Evolutionary conservation across 208 protist genomes (phyloP), one percentile per base, ranked within the genome.

Genomic region (Wallacemonas rigidus): DNA sequence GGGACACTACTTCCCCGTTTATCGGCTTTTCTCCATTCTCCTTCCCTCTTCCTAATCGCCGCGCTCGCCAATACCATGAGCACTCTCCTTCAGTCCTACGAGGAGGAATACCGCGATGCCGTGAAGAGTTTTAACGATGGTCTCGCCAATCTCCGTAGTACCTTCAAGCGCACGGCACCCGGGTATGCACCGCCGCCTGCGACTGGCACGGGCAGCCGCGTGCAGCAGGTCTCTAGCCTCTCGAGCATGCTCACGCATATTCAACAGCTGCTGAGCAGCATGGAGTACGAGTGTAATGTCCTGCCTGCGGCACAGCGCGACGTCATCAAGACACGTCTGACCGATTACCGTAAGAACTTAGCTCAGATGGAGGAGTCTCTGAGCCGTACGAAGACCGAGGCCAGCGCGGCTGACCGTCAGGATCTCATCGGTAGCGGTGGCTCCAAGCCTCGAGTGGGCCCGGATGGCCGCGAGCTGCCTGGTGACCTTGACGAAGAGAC

Each of bases 231-330:
- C 26, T 69, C 75, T 1, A 65, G 80, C 50, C 69, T 91, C 12
- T 71, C 69, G 35, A 71, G 55, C 12, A 58, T 78, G 17, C 57
- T 90, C 8, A 57, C 45, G 2, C 86, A 87, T 43, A 50, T 94
- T 43, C 74, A 77, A n/a, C 85, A 89, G 69, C 61, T 92, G 12
- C 54, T 89, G 41, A 86, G 67, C 36, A 91, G 74, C 75, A 94
- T 94, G 89, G 87, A 90, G 69, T 89, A 92, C 70, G 86, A 94
- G 76, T 72, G 82, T 48, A 86, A 90, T 68, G 83, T 88, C 40
- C 50, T 92, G 12, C 76, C 81, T 1, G 72, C 80, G 1, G 81
- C 77, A 0, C 73, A 81, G 67, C 77, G 82, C 69, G 75, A 87
- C 53, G 71, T 72, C 1, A 67, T 82, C 8, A 81, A 79, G 72